Base-by-base conservation (phyloP, 202 grass and related monocot genomes). In the Thinopyrum obtusiflorum region DNA sequence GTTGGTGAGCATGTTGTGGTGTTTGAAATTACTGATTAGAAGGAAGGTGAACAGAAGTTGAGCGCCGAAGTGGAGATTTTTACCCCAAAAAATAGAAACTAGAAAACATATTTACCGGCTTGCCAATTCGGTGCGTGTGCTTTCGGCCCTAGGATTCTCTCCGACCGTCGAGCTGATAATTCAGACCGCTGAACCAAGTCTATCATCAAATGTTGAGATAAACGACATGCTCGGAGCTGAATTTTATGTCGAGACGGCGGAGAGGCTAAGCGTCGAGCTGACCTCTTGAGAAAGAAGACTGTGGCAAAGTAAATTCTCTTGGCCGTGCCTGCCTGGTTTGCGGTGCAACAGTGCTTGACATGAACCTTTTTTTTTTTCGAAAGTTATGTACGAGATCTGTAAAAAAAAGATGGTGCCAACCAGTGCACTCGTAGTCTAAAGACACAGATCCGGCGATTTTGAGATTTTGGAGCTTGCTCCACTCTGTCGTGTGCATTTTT, bases 201-300 rank as follows among this genome's bases (percentile, higher is more conserved):
- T 68, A 18, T 82, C 85, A 24, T 89, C 87, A 55, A 92, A 92
- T 76, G 57, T 91, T 11, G 81, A 86, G 40, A 89, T 97, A 73
- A 89, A 91, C 26, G 90, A 90, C 78, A 96, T 99, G 88, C 93
- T 99, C 21, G 93, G 92, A 4, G 90, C 92, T 11, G 97, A 97
- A 32, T 99, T 99, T 68, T 91, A 87, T 73, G 93, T 99, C 18
- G 90, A 91, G 83, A 97, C 87, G 2, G 93, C 88, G 7, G 93
- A 96, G 97, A 93, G 59, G 90, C 86, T 15, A 88, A 90, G 53
- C 88, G 87, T 36, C 91, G 97, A 61, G 80, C 79, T 51, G 93
- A 88, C 51, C 47, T 83, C 70, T 47, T 79, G 68, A 75, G 77
- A 67, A 91, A 92, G 47, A 91, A 85, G 91, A 91, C n/a, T n/a